Base-by-base conservation (phyloP, 2,329 filamentous ascomycete species). In the Stachybotrys elegans region DNA sequence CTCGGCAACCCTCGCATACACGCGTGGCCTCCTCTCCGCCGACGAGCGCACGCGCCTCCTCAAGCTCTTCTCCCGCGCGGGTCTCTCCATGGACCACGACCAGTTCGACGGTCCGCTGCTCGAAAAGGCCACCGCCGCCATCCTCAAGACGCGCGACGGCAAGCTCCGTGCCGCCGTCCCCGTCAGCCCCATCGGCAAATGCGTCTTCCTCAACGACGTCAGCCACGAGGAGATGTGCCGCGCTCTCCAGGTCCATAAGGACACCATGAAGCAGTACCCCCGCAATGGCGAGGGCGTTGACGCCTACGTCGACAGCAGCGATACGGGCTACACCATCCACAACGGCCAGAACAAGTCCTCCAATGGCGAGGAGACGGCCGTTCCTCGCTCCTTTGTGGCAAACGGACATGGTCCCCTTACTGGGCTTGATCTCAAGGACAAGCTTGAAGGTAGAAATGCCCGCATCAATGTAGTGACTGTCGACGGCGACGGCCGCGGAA, bases 111-210 rank as follows among this genome's bases (percentile, higher is more conserved):
- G 82, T 43, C 70, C 76, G 0, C 72, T 86, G 21, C 73, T 88
- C 9, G 78, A 81, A 42, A 78, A 79, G 54, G 84, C 73, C 3
- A 88, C 83, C 2, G 68, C 76, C 13, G 84, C 84, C 12, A 88
- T 88, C 49, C 66, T 88, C 40, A 84, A 83, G 68, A 88, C 84
- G 0, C 73, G 84, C 12, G 84, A 88, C 50, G 84, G 84, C 25
- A 71, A 78, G 56, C 71, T 88, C 9, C 76, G 84, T 31, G 79
- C 83, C 25, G 83, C 84, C 4, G 82, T 88, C 1, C 84, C 84
- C 1, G 38, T 62, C 19, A 79, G 72, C 48, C 84, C 84, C 0
- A 70, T 88, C 22, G 84, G 84, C 2, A 70, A 68, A 12, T 88
- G 84, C 56, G 70, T 73, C 4, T 88, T 88, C 66, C 55, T 88